Percentiles rank a stretch among this genome's conserved stretches.
phyloP scores from a whole-genome alignment of 176 grass and related monocot species.

The Triticum urartu region DNA sequence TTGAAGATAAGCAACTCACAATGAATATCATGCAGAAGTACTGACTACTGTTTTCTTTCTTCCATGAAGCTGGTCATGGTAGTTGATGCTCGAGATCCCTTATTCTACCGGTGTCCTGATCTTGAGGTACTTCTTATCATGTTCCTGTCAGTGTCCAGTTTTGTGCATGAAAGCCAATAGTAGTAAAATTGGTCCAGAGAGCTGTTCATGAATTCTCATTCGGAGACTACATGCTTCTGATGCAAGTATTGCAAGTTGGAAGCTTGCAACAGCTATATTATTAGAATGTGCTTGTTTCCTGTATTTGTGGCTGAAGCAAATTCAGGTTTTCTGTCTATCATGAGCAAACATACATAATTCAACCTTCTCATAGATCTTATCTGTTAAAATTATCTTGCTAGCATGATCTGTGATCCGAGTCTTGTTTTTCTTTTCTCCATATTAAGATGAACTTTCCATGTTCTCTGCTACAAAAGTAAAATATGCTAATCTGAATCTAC shows the following conservation, averaged over 20 bases:
- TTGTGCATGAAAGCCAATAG: not conserved
- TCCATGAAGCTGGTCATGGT: conserved; percentile 80
- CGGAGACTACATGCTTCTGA: not conserved
- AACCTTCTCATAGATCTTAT: not conserved
- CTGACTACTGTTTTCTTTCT: conserved; percentile 25
- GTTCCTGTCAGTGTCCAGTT: not conserved
- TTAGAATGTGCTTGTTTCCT: not conserved
- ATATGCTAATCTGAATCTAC: not conserved
- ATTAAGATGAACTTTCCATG: not conserved
- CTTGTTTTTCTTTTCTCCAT: not conserved
- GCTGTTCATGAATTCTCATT: not conserved
- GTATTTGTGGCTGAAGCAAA: not conserved
- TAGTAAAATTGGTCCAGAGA: not conserved
- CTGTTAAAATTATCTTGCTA: not conserved
- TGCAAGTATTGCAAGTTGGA: not conserved
- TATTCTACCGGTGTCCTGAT: conserved; percentile 86
- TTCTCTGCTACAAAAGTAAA: not conserved
- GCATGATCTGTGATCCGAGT: not conserved
- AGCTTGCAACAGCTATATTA: not conserved
- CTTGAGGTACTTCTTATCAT: conserved; percentile 64
- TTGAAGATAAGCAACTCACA: not conserved
- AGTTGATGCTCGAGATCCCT: conserved; percentile 89
- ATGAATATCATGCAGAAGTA: not conserved
- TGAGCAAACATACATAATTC: not conserved
- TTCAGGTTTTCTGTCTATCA: not conserved